Conservation (phyloP, 2,329 filamentous ascomycete genomes). For the Alternaria burnsii region DNA sequence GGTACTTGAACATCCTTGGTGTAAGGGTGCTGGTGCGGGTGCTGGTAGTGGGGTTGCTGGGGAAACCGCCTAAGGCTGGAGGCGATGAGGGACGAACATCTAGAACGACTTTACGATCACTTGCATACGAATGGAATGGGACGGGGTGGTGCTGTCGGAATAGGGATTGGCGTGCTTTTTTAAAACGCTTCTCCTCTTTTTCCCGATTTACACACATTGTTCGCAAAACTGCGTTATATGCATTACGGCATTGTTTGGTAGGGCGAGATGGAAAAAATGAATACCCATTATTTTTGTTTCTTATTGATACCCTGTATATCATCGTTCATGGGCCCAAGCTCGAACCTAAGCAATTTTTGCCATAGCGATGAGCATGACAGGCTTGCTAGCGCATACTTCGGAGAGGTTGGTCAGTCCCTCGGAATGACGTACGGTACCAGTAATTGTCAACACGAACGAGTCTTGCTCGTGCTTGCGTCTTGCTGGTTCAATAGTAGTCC, state of each 20-base stretch:
- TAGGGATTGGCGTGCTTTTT: background rate
- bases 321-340: background rate
- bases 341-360: background rate
- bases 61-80: background rate
- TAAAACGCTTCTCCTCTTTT: background rate
- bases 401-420: background rate
- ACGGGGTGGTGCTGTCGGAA: background rate
- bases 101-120: conserved; percentile 12
- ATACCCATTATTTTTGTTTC: background rate
- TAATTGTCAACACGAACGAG: background rate
- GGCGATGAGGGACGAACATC: background rate
- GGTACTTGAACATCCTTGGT: conserved; percentile 92
- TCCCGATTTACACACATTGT: conserved; percentile 3
- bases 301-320: background rate
- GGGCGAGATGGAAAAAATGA: conserved; percentile 4
- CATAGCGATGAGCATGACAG: background rate
- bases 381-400: background rate
- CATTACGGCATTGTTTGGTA: conserved; percentile 1
- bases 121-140: conserved; percentile 5
- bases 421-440: background rate
- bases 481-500: conserved; percentile 10
- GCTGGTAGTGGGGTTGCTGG: background rate
- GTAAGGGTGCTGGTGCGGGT: conserved; percentile 32
- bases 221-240: background rate
- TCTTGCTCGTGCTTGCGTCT: background rate